Evolutionary conservation across 2,329 filamentous ascomycete species (phyloP), one percentile per base, ranked within the genome.

Genomic region (Apiospora rasikravindrae): DNA sequence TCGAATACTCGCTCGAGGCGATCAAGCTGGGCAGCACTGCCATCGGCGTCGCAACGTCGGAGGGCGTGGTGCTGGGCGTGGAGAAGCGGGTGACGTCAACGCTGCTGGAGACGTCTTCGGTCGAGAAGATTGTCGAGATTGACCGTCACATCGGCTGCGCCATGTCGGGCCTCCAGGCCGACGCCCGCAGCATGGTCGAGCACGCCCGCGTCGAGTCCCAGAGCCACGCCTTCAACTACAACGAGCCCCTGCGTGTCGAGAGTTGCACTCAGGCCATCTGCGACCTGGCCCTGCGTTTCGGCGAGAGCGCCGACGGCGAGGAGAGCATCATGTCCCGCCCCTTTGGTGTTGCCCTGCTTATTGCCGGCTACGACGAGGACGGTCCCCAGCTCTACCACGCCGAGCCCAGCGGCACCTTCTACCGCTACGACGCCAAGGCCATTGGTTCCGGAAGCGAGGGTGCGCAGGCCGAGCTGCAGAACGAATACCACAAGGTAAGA

Each of bases 101-200:
- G 74, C 93, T 99, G 74, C 94, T 99, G 80, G 96, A 98, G 86
- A 97, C 96, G 44, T 97, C 94, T 67, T 98, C 95, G 53, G 96
- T 99, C 80, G 96, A 99, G 86, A 99, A 99, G 91, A 98, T 99
- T 80, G 96, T 99, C 83, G 96, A 99, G 84, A 98, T 99, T 83
- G 96, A 99, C 87, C 91, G 94, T 82, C 96, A 99, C 87, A 98
- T 99, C 79, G 96, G 96, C 80, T 98, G 96, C 86, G 96, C 96
- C 86, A 99, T 99, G 95, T 96, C 93, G 49, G 96, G 96, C 67
- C 90, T 99, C 76, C 96, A 99, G 88, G 96, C 96, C 80, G 96
- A 99, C 84, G 96, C 96, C 75, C 93, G 96, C 81, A 96, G 93
- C 85, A 97, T 99, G 93, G 91, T 99, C 76, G 96, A 99, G 88